Conservation (phyloP, 306 rosid species). For the Trifolium repens region DNA sequence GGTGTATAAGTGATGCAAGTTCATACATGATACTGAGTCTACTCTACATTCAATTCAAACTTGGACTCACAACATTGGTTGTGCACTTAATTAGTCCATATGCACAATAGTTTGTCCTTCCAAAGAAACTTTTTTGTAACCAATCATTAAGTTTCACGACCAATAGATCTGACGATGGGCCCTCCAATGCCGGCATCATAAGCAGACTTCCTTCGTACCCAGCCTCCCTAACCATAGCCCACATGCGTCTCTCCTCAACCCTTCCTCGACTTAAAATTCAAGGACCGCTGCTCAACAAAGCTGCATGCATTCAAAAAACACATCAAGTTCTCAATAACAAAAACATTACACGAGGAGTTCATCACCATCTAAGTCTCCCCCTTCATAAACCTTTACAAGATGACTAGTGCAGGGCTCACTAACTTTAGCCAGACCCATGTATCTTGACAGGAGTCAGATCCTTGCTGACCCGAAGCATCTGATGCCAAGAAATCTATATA, state of each 20-base stretch:
- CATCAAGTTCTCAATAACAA: neutral
- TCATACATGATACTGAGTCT: neutral
- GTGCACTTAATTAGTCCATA: neutral
- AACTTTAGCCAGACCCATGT: neutral
- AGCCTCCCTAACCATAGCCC: neutral
- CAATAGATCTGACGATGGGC: neutral
- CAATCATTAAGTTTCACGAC: neutral
- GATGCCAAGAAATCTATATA: neutral
- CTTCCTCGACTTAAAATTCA: neutral
- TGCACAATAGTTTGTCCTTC: neutral
- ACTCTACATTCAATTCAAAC: neutral
- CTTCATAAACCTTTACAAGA: neutral
- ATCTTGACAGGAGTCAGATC: neutral
- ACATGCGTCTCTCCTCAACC: neutral
- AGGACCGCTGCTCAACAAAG: neutral
- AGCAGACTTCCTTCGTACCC: neutral
- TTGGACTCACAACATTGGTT: neutral
- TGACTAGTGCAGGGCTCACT: neutral
- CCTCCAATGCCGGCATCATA: neutral
- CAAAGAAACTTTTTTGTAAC: neutral
- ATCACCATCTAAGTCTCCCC: neutral
- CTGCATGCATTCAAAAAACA: neutral
- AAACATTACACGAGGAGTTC: neutral
- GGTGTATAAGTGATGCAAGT: neutral
- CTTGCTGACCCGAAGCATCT: neutral